Base-by-base conservation (phyloP, 2,329 filamentous ascomycete species). In the Xylaria sp. region DNA sequence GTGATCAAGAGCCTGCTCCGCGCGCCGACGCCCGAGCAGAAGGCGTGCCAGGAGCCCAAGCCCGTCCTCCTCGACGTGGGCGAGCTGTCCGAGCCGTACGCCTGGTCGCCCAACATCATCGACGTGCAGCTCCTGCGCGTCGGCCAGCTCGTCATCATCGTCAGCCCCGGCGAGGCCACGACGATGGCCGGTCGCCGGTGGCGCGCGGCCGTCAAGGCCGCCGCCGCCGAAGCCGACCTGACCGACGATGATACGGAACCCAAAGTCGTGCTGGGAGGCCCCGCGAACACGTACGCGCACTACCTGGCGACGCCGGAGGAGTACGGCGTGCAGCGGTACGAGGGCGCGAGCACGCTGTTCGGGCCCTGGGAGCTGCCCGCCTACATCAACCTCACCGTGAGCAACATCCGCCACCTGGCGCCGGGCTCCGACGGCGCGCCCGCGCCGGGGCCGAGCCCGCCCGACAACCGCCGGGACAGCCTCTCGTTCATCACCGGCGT, bases 131-230 rank as follows among this genome's bases (percentile, higher is more conserved):
- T 90, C 17, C 76, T 96, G 13, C 87, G 92, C 19, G 87, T 93
- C 2, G 92, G 92, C 2, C 90, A 95, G 65, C 75, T 96, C 44
- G 77, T 95, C 56, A 89, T 96, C 60, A 87, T 96, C 60, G 82
- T 96, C n/a, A 88, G 88, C 22, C 88, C 92, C 0, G 90, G 91
- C 42, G 92, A 97, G 73, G 91, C 90, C 1, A 94, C 90, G 0
- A 96, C 92, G 7, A 97, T 96, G 92, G 83, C 90, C 1, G 92
- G 92, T 1, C 84, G 92, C 9, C 84, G 92, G 29, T 97, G 92
- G 92, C 89, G 88, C 64, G 78, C 83, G 55, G 87, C 90, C 1
- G 78, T 94, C 48, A 76, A 79, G 18, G 71, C 83, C 39, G 81
- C 81, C 5, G 63, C 69, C 1, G 54, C 63, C 9, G 64, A 76